Evolutionary conservation across 2,329 filamentous ascomycete species (phyloP).

Genomic region (Biscogniauxia marginata): DNA sequence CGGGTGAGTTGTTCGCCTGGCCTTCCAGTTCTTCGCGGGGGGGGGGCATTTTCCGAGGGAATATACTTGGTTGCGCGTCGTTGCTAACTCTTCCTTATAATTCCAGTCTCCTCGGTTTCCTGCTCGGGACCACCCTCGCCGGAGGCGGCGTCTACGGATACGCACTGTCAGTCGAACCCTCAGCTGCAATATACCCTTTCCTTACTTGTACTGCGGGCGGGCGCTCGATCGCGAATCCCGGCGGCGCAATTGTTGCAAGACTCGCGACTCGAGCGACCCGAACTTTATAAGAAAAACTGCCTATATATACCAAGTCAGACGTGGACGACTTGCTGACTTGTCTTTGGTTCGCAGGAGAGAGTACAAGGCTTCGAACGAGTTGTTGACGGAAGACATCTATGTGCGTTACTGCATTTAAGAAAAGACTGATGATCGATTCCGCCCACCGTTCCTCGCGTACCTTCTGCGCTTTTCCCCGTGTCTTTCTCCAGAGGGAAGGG

Average conservation of each 20-base stretch:
- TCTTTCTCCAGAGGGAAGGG: slow-evolving; percentile 7
- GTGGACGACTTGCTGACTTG: slow-evolving; percentile 21
- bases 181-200: neutral
- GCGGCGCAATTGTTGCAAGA: too few species aligned
- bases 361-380: slow-evolving; percentile 89
- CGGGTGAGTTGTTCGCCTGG: slow-evolving; percentile 45
- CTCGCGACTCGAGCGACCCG: too few species aligned
- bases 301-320: too few species aligned
- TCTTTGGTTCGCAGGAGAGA: slow-evolving; percentile 53
- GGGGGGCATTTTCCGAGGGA: neutral
- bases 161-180: slow-evolving; percentile 52
- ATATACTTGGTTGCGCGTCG: neutral
- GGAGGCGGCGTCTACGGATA: slow-evolving; percentile 88
- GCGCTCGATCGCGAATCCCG: neutral
- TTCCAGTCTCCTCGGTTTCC: slow-evolving; percentile 82
- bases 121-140: slow-evolving; percentile 77
- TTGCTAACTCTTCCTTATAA: neutral
- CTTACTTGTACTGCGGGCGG: neutral
- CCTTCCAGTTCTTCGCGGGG: slow-evolving; percentile 2
- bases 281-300: too few species aligned
- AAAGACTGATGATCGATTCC: slow-evolving; percentile 32
- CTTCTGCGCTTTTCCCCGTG: slow-evolving; percentile 15
- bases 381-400: slow-evolving; percentile 93
- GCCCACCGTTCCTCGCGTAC: slow-evolving; percentile 17
- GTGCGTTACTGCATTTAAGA: slow-evolving; percentile 60